A percentile compares a stretch with the other conserved stretches of the same genome.
Conservation (phyloP, 257 asterid genomes). For the Solanum pennellii region DNA sequence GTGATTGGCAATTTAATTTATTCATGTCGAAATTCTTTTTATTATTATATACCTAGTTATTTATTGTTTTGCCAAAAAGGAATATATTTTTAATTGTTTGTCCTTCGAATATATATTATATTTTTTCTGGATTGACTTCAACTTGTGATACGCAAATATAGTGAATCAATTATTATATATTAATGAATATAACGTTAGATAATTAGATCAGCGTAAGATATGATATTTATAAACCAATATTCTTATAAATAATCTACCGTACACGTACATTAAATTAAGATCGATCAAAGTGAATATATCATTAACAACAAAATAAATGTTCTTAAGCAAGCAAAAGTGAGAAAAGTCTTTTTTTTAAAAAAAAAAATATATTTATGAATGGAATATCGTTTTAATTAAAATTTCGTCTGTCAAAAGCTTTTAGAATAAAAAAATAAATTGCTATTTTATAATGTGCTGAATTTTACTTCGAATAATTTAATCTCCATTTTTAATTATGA, state of each 20-base stretch:
- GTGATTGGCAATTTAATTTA: too few relatives aligned
- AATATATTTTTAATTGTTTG: not conserved
- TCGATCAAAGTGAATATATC: not conserved
- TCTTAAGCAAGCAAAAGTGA: not conserved
- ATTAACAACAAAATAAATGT: not conserved
- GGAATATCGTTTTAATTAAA: not conserved
- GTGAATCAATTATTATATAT: not conserved
- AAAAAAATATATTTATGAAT: not conserved
- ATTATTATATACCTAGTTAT: not conserved
- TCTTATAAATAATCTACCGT: not conserved
- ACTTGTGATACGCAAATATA: not conserved
- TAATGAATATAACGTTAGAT: too few relatives aligned
- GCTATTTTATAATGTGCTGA: not conserved
- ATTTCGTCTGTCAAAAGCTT: not conserved
- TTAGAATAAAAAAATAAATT: not conserved
- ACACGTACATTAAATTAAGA: not conserved
- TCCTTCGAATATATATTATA: not conserved
- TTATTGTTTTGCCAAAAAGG: not conserved
- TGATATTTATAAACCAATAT: not conserved
- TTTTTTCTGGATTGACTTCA: not conserved
- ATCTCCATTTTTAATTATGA: not conserved
- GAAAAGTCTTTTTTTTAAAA: not conserved
- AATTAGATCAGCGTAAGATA: not conserved
- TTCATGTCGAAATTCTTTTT: not conserved
- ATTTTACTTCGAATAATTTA: not conserved